These are phyloP conservation scores for Ogataea pignaliae DNA, from an alignment of 805 yeast species.

Conservation along the genomic window DNA sequence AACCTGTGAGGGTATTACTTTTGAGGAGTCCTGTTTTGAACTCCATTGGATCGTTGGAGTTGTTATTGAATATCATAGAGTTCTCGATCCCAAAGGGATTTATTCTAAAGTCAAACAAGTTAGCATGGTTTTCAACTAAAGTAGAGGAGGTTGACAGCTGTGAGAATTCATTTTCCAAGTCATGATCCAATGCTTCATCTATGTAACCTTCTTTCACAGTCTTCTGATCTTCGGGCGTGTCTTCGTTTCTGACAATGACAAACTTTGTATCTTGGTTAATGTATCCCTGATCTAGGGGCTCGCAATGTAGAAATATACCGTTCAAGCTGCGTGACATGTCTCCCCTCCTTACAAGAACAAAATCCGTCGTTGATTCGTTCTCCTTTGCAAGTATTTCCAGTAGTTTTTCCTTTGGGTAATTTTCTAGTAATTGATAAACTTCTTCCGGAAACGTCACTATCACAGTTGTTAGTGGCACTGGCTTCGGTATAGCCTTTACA, in stretches of 20 bases:
- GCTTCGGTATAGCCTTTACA: slow-evolving; percentile 30
- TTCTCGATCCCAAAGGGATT: slow-evolving; percentile 14
- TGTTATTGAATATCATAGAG: slow-evolving; percentile 7
- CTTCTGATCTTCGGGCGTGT: neutral
- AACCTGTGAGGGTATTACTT: slow-evolving; percentile 9
- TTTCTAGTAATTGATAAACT: slow-evolving; percentile 40
- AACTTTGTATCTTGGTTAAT: slow-evolving; percentile 45
- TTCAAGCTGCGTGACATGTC: slow-evolving; percentile 39
- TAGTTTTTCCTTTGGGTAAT: slow-evolving; percentile 31
- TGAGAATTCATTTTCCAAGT: slow-evolving; percentile 6
- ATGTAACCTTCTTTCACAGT: neutral
- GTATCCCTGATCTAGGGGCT: slow-evolving; percentile 70
- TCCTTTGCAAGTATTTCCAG: slow-evolving; percentile 32
- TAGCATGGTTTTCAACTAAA: slow-evolving; percentile 3
- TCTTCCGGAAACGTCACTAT: slow-evolving; percentile 43
- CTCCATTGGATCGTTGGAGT: slow-evolving; percentile 6
- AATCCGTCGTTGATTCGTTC: slow-evolving; percentile 21
- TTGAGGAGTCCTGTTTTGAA: slow-evolving; percentile 7
- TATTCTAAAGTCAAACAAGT: slow-evolving; percentile 8
- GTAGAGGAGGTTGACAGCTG: slow-evolving; percentile 8
- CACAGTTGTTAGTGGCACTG: slow-evolving; percentile 30
- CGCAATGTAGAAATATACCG: slow-evolving; percentile 57
- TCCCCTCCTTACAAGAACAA: slow-evolving; percentile 35
- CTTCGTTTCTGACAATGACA: slow-evolving; percentile 40
- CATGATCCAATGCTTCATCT: slow-evolving; percentile 7